Evolutionary conservation across 1,284 basidiomycete genomes (phyloP), one percentile per base, ranked within the genome.

Genomic region (Apiotrichum veenhuisii): DNA sequence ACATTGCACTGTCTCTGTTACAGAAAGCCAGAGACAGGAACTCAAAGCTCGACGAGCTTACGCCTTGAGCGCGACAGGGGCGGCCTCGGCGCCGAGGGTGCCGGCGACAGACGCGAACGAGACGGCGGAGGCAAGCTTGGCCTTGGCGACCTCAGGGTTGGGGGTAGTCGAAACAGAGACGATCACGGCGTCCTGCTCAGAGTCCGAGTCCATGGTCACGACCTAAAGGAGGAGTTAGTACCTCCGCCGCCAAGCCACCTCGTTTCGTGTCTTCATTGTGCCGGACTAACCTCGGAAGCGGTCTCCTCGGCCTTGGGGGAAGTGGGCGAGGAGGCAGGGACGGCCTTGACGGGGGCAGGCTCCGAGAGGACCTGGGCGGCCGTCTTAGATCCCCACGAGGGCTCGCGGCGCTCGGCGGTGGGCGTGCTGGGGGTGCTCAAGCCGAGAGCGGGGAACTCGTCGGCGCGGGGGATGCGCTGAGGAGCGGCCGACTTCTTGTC

Each of bases 381-480:
- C 11, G 77, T 77, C 69, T 76, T 76, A 38, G 34, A 33, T 47
- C 62, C 62, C 61, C 64, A 66, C 44, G 58, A 57, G n/a, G 62
- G 57, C 62, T 70, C 68, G 27, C 67, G 65, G 57, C 63, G 64
- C 64, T 65, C 66, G 41, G 41, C 54, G 17, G 58, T 54, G 18
- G 66, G 63, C 1, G 65, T 61, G 34, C 60, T 51, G 10, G 54
- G 42, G 17, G 54, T 54, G 22, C 55, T 55, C 27, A 57, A 23
- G 30, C 70, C 66, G 3, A 78, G 64, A 30, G 72, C 75, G 15
- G 77, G 77, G 70, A 78, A 78, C 52, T 78, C 77, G 58, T 76
- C 74, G 14, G 75, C 74, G 44, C 66, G 62, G 18, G 77, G 77
- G 9, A 78, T 65, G 38, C 75, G 66, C 65, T 78, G 76, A 38